Evolutionary conservation across 306 rosid genomes (phyloP).

Genomic region (Senna siamea): DNA sequence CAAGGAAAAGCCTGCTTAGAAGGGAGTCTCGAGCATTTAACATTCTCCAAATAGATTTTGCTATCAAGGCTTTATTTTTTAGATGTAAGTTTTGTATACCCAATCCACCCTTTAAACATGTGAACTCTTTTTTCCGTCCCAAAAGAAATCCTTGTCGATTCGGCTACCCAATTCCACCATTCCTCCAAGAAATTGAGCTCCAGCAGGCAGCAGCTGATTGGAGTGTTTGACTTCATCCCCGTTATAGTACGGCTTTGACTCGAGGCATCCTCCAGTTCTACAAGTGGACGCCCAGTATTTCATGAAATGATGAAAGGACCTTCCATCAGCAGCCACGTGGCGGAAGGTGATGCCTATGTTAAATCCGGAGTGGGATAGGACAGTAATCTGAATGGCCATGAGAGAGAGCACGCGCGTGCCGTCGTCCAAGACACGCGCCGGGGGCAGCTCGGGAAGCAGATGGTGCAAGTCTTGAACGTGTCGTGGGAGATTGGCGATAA

Average conservation of each 20-base stretch:
- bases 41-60: too few relatives aligned
- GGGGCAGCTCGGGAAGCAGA: constrained; percentile 8
- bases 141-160: too few relatives aligned
- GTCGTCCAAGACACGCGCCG: not conserved
- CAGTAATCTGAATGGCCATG: constrained; percentile 38
- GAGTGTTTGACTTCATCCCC: constrained; percentile 10
- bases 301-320: constrained; percentile 42
- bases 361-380: constrained; percentile 37
- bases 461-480: constrained; percentile 35
- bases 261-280: not conserved
- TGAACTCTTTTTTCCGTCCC: too few relatives aligned
- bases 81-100: too few relatives aligned
- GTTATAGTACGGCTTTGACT: constrained; percentile 10
- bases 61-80: too few relatives aligned
- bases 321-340: constrained; percentile 36
- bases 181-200: not conserved
- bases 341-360: constrained; percentile 17
- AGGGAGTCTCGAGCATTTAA: too few relatives aligned
- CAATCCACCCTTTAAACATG: too few relatives aligned
- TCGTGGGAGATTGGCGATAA: constrained; percentile 25
- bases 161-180: not conserved
- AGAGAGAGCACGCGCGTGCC: constrained; percentile 26
- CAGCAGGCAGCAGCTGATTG: not conserved
- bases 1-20: too few relatives aligned
- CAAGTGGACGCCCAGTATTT: constrained; percentile 43